Evolutionary conservation across 371 early-diverging fungal genomes (phyloP), one percentile per base, ranked within the genome.

Genomic region (Rhizomucor pusillus): DNA sequence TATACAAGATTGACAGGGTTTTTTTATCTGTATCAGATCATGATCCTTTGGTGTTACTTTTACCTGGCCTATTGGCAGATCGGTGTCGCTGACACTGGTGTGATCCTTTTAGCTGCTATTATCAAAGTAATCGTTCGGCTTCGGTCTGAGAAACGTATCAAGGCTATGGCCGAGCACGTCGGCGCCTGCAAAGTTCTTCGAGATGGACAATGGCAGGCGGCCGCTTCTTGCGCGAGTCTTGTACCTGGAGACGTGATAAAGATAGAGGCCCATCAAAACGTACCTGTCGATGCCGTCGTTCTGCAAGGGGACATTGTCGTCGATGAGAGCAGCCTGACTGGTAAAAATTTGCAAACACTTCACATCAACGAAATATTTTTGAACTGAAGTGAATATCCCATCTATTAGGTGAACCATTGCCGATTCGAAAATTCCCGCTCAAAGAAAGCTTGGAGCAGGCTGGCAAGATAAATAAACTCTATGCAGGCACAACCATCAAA

Each of bases 21-120:
- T 62, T 90, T 92, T 57, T 92, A 92, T 61, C 71, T 90, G 22
- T 92, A 90, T 59, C 91, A 92, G 63, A 67, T 88, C 37, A 80
- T 86, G 55, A 71, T 77, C 16, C 76, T 92, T 44, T 84, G 85
- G 84, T 75, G 87, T 10, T 90, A 86, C 62, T 86, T 85, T 63
- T 85, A 86, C 65, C 79, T 82, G 57, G 81, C 74, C 25, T 90
- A 89, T 66, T 91, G 76, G 77, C 75, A 80, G 57, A 88, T 91
- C 53, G 91, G 85, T 52, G 52, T 89, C 11, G 89, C 90, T 19
- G 81, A 89, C 45, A 86, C 87, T 4, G 73, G 69, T 52, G 86
- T 91, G 29, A 84, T 90, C 51, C 47, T 90, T 5, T 46, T 82
- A 0, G 87, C 91, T 1, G 91, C 90, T 0, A 18, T 87, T 18